A percentile compares a stretch with the other conserved stretches of the same genome.
Conservation (phyloP, 2,329 filamentous ascomycete species). For the Diplodia seriata region DNA sequence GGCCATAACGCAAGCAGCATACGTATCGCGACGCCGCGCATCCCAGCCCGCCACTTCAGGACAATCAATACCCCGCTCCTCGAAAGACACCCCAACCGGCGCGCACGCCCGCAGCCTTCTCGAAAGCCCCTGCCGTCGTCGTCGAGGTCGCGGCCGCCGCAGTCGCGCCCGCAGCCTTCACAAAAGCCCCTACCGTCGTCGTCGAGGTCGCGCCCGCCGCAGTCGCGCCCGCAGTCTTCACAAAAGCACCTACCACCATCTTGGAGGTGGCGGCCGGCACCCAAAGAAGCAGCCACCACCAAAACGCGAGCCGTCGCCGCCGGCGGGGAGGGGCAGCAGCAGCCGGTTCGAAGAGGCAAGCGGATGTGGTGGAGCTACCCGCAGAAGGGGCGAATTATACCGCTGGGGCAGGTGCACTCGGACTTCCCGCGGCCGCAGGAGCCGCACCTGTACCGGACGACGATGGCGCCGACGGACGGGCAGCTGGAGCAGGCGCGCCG, state of each 20-base stretch:
- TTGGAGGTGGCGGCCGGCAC: not conserved
- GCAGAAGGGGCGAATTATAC: too few relatives aligned
- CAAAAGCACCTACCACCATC: not conserved
- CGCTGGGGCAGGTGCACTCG: not conserved
- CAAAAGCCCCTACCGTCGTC: not conserved
- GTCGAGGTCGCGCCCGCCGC: not conserved
- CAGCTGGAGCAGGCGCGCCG: slow-evolving; percentile 51
- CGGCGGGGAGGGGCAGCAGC: too few relatives aligned
- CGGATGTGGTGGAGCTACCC: too few relatives aligned
- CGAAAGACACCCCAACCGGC: not conserved
- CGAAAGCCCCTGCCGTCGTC: not conserved
- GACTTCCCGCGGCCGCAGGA: slow-evolving; percentile 13
- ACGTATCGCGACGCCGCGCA: not conserved
- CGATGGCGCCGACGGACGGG: slow-evolving; percentile 40
- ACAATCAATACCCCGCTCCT: not conserved
- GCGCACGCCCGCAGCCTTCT: not conserved
- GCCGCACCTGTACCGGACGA: slow-evolving; percentile 21
- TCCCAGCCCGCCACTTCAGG: slow-evolving; percentile 6
- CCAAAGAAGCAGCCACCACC: not conserved
- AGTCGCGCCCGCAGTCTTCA: not conserved
- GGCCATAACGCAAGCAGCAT: slow-evolving; percentile 4
- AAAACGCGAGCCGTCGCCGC: too few relatives aligned
- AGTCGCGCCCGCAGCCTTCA: not conserved
- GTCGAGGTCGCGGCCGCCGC: not conserved
- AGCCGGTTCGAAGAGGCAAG: too few relatives aligned